Evolutionary conservation across 2,329 filamentous ascomycete genomes (phyloP), one percentile per base, ranked within the genome.

Genomic region (Alternaria tenuissima): DNA sequence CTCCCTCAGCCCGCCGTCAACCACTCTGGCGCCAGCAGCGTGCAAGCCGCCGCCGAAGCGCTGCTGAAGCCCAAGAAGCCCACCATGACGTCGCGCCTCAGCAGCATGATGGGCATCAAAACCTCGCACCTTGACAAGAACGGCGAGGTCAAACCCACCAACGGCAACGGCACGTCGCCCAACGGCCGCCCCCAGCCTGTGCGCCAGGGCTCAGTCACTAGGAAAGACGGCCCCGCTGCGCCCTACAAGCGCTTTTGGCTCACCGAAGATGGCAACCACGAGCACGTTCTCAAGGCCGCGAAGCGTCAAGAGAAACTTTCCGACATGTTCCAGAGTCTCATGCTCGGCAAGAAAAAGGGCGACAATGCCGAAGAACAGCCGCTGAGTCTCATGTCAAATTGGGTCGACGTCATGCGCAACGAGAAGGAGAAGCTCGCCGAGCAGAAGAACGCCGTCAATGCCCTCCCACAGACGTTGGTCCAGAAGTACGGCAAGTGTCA

Each of bases 401-500:
- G 94, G 94, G 94, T 97, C 57, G 94, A 97, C 77, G 94, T 96
- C 64, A 85, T 97, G 69, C 92, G 93, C 77, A 91, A 88, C 68
- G 94, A 97, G 78, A 93, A 93, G 77, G 93, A 96, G 61, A 87
- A 86, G 75, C 78, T 89, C 53, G 89, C 89, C 1, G 81, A 86
- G 39, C 92, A 96, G 71, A 93, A 90, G 81, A 95, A 90, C 77
- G 88, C 87, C 24, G 90, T 90, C 0, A 91, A 90, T 74, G 91
- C 90, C 73, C 85, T 90, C 18, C 90, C 91, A 16, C 88, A 88
- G 20, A 93, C 93, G 0, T 83, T 99, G 49, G 92, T 95, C 1
- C 93, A 98, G 75, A 98, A 98, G 78, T 99, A 99, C 77, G 95
- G 95, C 71, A 98, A 98, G 81, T 98, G 95, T 76, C 94, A 98